Percentiles rank a stretch among this genome's conserved stretches.
phyloP scores from a whole-genome alignment of 805 yeast genomes.

The Candida glaebosa region DNA sequence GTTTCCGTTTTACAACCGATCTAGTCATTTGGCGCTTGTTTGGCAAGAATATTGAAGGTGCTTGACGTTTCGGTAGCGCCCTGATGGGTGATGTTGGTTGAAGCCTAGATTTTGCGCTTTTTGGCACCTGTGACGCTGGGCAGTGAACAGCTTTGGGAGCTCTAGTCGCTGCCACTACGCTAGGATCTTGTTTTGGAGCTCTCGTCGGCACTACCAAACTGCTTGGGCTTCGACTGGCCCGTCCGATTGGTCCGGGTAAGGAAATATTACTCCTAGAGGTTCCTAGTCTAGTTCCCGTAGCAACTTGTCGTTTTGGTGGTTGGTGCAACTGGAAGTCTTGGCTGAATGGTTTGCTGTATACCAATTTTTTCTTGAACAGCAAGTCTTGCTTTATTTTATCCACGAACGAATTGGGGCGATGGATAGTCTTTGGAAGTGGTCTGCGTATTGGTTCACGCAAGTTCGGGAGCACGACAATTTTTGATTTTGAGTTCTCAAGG shows the following conservation, averaged over 20 bases:
- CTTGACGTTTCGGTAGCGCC: conserved; percentile 1
- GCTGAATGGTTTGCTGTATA: background rate
- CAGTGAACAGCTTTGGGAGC: no score
- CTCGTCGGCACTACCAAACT: no score
- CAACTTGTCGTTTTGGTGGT: no score
- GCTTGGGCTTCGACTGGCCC: no score
- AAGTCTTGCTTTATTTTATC: background rate
- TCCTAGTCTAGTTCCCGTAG: no score
- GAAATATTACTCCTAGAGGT: no score
- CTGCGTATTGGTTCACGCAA: conserved; percentile 28
- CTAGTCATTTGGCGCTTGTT: conserved; percentile 6
- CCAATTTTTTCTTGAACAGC: background rate
- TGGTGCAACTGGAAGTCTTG: background rate
- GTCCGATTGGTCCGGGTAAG: no score
- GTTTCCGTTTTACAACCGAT: conserved; percentile 1
- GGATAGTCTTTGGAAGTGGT: conserved; percentile 5
- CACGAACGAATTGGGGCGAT: background rate
- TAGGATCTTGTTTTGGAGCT: no score
- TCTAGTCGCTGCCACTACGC: no score
- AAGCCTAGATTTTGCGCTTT: background rate
- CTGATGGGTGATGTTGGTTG: conserved; percentile 4
- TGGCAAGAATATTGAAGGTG: conserved; percentile 10
- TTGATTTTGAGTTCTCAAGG: conserved; percentile 37
- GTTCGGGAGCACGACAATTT: conserved; percentile 30
- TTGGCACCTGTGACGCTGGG: no score